Conservation (phyloP, 2,329 filamentous ascomycete genomes). For the Laburnicola sp. region DNA sequence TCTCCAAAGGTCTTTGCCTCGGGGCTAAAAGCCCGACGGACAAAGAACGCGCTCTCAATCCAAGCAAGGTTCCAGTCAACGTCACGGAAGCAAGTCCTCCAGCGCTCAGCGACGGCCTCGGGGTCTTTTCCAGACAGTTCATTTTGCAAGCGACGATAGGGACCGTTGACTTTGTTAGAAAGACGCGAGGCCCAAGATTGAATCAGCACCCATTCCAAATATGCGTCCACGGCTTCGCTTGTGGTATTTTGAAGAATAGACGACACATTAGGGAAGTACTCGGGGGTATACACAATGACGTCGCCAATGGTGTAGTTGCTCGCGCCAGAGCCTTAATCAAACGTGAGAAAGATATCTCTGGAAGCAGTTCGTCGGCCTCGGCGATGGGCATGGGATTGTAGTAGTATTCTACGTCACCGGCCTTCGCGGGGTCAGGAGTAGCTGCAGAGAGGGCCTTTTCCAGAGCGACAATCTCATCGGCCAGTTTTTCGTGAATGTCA, state of each 20-base stretch:
- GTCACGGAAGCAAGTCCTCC: constrained; percentile 62
- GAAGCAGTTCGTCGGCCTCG: constrained; percentile 57
- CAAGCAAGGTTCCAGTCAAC: constrained; percentile 62
- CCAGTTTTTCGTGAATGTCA: constrained; percentile 1
- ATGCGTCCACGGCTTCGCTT: constrained; percentile 59
- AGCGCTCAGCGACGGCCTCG: constrained; percentile 63
- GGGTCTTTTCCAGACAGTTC: constrained; percentile 62
- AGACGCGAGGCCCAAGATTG: constrained; percentile 55
- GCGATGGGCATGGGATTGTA: constrained; percentile 64
- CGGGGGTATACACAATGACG: constrained; percentile 61
- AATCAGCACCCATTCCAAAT: constrained; percentile 64
- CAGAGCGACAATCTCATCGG: constrained; percentile 43
- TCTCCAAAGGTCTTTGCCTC: constrained; percentile 66
- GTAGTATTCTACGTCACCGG: constrained; percentile 63
- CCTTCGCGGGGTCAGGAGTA: constrained; percentile 59
- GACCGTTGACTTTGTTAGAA: constrained; percentile 60
- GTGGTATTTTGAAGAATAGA: constrained; percentile 56
- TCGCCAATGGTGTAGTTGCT: constrained; percentile 53
- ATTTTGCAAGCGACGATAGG: constrained; percentile 61
- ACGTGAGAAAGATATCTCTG: constrained; percentile 56
- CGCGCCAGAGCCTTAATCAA: constrained; percentile 56
- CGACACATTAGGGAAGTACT: constrained; percentile 61
- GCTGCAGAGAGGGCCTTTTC: constrained; percentile 62
- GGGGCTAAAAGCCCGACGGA: constrained; percentile 66
- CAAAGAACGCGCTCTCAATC: constrained; percentile 69